phyloP scores from a whole-genome alignment of 176 grass and related monocot genomes.

The Chrysopogon serrulatus region DNA sequence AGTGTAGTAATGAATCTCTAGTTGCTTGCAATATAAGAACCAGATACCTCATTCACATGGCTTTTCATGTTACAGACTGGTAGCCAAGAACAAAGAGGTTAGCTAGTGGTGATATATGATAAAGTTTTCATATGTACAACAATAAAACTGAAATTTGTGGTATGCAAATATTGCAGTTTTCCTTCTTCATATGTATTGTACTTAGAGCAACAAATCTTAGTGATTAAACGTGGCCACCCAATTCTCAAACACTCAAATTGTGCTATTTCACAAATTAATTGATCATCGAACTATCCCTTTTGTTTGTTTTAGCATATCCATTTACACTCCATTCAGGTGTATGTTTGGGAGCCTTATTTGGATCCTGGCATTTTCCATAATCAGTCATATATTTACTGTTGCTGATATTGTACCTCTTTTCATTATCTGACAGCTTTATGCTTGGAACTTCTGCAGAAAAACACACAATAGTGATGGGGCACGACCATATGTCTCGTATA shows the following conservation, averaged over 20 bases:
- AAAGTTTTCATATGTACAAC: neutral
- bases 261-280: neutral
- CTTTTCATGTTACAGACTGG: conserved; percentile 13
- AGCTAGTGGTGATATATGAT: conserved; percentile 18
- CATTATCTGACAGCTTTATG: conserved; percentile 13
- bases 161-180: neutral
- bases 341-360: conserved; percentile 23
- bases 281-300: neutral
- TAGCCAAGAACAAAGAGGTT: conserved; percentile 4
- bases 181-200: neutral
- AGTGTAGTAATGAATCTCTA: conserved; percentile 10
- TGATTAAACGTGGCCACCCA: conserved; percentile 23
- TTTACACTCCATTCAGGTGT: conserved; percentile 9
- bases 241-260: neutral
- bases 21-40: neutral
- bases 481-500: conserved; percentile 27
- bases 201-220: conserved; percentile 17
- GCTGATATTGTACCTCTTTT: neutral
- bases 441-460: conserved; percentile 27
- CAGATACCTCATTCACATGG: conserved; percentile 17
- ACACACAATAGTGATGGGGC: neutral
- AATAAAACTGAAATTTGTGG: conserved; percentile 5
- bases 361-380: conserved; percentile 11
- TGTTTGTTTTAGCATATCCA: neutral
- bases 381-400: conserved; percentile 1